phyloP scores from a whole-genome alignment of 768 basidiomycete species.

The Amanita phalloides region DNA sequence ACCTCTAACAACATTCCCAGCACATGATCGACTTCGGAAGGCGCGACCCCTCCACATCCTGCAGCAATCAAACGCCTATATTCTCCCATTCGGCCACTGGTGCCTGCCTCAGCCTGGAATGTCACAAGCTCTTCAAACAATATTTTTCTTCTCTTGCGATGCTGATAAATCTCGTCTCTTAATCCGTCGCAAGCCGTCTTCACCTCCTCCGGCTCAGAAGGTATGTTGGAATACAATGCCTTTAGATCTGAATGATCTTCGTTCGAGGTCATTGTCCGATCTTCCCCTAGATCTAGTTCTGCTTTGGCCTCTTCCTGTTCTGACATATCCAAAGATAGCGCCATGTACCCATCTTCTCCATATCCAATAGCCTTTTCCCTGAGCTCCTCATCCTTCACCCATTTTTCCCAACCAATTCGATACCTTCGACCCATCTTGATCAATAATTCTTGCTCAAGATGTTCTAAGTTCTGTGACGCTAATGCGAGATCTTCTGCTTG shows the following conservation, averaged over 20 bases:
- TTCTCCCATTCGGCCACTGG: conserved; percentile 78
- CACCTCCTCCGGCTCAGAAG: conserved; percentile 44
- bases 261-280: conserved; percentile 17
- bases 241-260: conserved; percentile 61
- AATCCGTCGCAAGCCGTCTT: conserved; percentile 46
- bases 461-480: conserved; percentile 45
- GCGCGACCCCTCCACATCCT: conserved; percentile 79
- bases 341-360: conserved; percentile 46
- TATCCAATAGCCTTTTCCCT: conserved; percentile 64
- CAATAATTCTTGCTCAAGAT: conserved; percentile 55
- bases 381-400: conserved; percentile 77
- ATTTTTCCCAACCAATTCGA: conserved; percentile 86
- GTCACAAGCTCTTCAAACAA: conserved; percentile 69
- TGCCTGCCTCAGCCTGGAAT: conserved; percentile 85
- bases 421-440: conserved; percentile 76
- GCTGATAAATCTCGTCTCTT: conserved; percentile 53
- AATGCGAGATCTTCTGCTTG: conserved; percentile 60
- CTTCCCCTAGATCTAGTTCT: conserved; percentile 25
- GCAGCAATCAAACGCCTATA: conserved; percentile 85
- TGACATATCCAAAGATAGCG: conserved; percentile 32
- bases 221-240: conserved; percentile 44
- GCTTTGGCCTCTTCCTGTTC: conserved; percentile 32
- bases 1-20: conserved; percentile 82
- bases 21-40: conserved; percentile 82
- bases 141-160: conserved; percentile 56